Base-by-base conservation (phyloP, 768 basidiomycete genomes). In the Trametes elegans region DNA sequence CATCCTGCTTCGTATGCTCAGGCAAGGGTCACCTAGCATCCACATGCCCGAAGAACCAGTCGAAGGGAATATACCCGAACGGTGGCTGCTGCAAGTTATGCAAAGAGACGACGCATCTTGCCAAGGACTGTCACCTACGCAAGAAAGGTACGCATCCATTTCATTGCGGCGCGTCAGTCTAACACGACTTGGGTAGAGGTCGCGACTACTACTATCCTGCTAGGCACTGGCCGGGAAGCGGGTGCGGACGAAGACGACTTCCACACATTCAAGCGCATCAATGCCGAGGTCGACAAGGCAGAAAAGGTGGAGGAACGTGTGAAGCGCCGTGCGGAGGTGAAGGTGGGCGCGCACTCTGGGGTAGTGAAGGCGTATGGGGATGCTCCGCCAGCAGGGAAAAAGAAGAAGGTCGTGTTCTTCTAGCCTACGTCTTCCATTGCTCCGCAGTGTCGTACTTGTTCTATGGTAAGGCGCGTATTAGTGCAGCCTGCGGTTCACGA, bases 171-270 rank as follows among this genome's bases (percentile, higher is more conserved):
- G 5, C 23, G 7, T 13, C 3, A 2, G 11, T 7, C 28, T 27
- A 14, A 31, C 13, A 11, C 4, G 4, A 3, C 14, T 7, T 21
- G 5, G 31, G 36, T 62, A 74, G 76, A 75, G 66, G 70, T 70
- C 8, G 65, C 70, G 0, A 69, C 79, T 10, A 70, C 67, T 3
- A 66, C 73, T 0, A 60, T 80, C 0, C 77, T 83, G 16, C 70
- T 79, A 7, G 79, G 81, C 16, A 69, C 67, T 1, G 77, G 77
- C 0, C 67, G 66, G 27, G 82, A 76, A 34, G 83, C 79, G 0
- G 92, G 93, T 21, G 87, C 95, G 8, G 95, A 98, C 66, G 95
- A 98, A 69, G 95, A 98, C 65, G 95, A 97, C 67, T 97, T 95
- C 72, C 93, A 94, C 68, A 76, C 76, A 0, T 79, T 93, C 68